Evolutionary conservation across 768 basidiomycete species (phyloP).

Genomic region (Russula compacta): DNA sequence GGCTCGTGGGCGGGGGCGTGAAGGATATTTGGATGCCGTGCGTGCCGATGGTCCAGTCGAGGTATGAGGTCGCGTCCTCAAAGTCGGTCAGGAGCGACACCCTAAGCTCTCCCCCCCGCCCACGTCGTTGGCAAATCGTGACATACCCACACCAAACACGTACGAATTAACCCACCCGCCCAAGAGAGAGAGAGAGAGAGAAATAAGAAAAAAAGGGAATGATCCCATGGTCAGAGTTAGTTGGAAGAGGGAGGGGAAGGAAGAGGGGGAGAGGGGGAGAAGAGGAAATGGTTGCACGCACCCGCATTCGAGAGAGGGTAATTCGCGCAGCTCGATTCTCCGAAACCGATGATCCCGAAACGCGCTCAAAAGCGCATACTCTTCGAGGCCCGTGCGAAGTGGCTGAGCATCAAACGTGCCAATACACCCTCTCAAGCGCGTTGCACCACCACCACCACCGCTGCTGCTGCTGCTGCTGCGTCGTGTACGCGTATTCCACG

Average conservation of each 20-base stretch:
- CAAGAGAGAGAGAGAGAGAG: background rate
- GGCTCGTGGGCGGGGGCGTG: conserved; percentile 58
- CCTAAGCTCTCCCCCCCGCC: conserved; percentile 32
- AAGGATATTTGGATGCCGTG: conserved; percentile 92
- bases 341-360: conserved; percentile 83
- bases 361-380: conserved; percentile 90
- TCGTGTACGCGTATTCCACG: conserved; percentile 75
- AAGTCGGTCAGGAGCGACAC: conserved; percentile 92
- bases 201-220: background rate
- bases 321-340: conserved; percentile 66
- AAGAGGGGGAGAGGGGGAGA: background rate
- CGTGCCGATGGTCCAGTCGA: conserved; percentile 87
- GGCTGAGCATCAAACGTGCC: conserved; percentile 80
- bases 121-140: background rate
- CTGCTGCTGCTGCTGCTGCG: conserved; percentile 38
- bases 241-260: background rate
- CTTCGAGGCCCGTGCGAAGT: conserved; percentile 66
- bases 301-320: conserved; percentile 81
- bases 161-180: background rate
- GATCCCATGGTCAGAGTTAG: background rate
- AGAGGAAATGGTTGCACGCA: conserved; percentile 33
- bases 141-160: background rate
- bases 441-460: conserved; percentile 14
- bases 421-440: conserved; percentile 81
- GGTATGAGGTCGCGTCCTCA: conserved; percentile 71